These are phyloP conservation scores for Alternaria infectoria DNA, from an alignment of 2,329 filamentous ascomycete species.

Conservation along the genomic window DNA sequence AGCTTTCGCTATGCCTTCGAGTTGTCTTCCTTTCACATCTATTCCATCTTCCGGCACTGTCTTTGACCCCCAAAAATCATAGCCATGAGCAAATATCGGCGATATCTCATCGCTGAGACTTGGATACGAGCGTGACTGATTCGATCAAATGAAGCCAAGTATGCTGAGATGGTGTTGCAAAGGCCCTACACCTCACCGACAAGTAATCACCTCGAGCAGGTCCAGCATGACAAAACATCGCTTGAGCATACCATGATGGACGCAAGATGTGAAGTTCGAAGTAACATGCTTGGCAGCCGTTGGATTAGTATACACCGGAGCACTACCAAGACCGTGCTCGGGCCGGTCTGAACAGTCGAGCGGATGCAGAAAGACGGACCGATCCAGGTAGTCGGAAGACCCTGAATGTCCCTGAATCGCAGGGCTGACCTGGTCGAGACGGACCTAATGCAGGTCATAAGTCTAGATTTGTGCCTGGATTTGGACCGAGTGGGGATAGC, in stretches of 20 bases:
- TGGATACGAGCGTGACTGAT: background rate
- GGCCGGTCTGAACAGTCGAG: background rate
- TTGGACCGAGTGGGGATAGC: background rate
- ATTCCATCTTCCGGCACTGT: background rate
- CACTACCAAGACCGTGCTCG: background rate
- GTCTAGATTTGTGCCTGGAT: background rate
- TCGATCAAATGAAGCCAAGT: background rate
- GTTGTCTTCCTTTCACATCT: rapidly evolving
- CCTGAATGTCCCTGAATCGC: background rate
- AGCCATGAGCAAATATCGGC: background rate
- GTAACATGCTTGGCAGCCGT: background rate
- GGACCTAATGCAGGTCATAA: background rate
- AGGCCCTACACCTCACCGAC: background rate
- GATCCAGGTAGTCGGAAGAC: background rate
- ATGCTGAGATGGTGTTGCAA: background rate
- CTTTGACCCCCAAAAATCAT: background rate
- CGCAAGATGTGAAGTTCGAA: background rate
- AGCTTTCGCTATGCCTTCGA: background rate
- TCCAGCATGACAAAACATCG: rapidly evolving
- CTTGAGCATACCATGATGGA: background rate
- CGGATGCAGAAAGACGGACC: background rate
- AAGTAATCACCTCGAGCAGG: background rate
- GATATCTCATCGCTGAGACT: background rate
- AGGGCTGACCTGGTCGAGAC: background rate
- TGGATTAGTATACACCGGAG: background rate